Evolutionary conservation across 1,284 basidiomycete genomes (phyloP).

Genomic region (Cutaneotrichosporon cyanovorans): DNA sequence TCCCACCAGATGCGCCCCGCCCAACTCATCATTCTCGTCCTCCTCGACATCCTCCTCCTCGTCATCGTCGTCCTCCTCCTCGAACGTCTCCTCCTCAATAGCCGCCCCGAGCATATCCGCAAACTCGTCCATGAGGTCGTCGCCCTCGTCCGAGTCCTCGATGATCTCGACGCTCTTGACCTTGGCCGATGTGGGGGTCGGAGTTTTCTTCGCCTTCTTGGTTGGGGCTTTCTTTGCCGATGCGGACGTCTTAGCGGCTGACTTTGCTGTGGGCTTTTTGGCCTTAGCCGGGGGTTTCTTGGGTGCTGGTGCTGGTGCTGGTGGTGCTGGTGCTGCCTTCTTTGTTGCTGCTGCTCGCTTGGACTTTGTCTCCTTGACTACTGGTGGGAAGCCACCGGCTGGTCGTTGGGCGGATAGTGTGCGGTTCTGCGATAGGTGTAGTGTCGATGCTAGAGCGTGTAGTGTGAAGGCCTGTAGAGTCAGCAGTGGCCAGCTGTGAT

Average conservation of each 20-base stretch:
- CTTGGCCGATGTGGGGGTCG: constrained; percentile 16
- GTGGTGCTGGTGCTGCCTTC: background rate
- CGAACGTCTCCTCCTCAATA: constrained; percentile 20
- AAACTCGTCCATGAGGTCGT: constrained; percentile 36
- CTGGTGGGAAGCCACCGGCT: constrained; percentile 2
- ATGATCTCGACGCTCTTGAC: constrained; percentile 38
- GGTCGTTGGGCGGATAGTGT: constrained; percentile 10
- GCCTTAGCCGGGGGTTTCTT: constrained; percentile 8
- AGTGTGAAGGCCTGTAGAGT: constrained; percentile 23
- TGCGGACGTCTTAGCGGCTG: no score
- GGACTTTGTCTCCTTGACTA: background rate
- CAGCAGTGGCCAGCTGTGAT: background rate
- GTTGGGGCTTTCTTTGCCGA: constrained; percentile 1
- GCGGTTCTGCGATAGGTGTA: constrained; percentile 32
- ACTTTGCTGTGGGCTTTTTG: constrained; percentile 5
- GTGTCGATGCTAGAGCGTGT: constrained; percentile 27
- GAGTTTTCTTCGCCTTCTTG: constrained; percentile 14
- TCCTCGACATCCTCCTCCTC: constrained; percentile 29
- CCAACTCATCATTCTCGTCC: constrained; percentile 31
- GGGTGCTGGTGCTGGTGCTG: no score
- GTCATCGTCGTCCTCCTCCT: constrained; percentile 19
- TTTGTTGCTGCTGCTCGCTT: background rate
- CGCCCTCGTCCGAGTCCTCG: constrained; percentile 39
- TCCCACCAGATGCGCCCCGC: constrained; percentile 25
- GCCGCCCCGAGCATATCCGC: constrained; percentile 34